Evolutionary conservation across 805 yeast species (phyloP).

Genomic region (Scheffersomyces spartinae): DNA sequence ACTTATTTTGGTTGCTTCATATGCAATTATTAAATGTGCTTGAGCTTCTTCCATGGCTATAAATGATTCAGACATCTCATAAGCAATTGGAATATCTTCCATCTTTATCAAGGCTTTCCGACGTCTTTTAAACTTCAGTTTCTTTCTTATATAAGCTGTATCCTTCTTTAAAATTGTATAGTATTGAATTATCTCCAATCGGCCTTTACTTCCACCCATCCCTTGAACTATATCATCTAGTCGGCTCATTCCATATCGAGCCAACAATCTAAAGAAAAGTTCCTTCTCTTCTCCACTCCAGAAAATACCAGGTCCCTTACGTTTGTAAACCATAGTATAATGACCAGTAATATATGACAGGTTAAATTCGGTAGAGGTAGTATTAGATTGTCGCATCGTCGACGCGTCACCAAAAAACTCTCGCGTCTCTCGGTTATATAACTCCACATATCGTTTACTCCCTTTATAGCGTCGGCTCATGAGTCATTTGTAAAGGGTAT

Average conservation of each 20-base stretch:
- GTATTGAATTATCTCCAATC: conserved; percentile 33
- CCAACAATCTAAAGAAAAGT: conserved; percentile 36
- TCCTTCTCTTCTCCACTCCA: conserved; percentile 44
- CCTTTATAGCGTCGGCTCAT: no score
- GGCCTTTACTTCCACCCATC: conserved; percentile 31
- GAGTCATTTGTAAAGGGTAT: no score
- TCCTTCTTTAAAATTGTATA: conserved; percentile 25
- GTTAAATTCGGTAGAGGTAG: no score
- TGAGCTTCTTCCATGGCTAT: conserved; percentile 34
- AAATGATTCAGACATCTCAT: conserved; percentile 37
- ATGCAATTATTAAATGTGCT: conserved; percentile 11
- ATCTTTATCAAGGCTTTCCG: conserved; percentile 18
- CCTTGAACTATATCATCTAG: conserved; percentile 25
- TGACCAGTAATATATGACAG: no score
- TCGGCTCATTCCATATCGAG: conserved; percentile 38
- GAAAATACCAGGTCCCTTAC: conserved; percentile 16
- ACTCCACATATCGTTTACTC: no score
- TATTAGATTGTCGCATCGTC: no score
- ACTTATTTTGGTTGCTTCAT: no score
- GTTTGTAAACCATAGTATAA: no score
- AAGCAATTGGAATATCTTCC: conserved; percentile 38
- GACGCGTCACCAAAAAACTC: no score
- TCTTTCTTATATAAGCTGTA: conserved; percentile 13
- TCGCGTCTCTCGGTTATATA: no score
- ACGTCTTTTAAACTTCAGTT: conserved; percentile 3